A percentile compares a stretch with the other conserved stretches of the same genome.
Conservation (phyloP, 192 early-diverging fungal species). For the Backusella liffmaniae region DNA sequence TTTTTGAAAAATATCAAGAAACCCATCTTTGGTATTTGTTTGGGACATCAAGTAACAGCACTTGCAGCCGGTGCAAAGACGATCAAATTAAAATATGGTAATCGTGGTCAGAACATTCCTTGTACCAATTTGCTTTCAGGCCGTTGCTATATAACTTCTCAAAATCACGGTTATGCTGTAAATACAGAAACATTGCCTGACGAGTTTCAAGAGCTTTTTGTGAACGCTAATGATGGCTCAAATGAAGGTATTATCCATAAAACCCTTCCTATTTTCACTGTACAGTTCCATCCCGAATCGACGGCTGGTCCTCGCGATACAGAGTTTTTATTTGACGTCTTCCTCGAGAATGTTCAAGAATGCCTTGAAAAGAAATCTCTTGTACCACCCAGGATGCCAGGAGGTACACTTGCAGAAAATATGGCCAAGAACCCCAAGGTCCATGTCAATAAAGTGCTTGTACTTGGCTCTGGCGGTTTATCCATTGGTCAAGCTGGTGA, state of each 20-base stretch:
- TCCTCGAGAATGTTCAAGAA: constrained; percentile 75
- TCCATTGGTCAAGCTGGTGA: constrained; percentile 99
- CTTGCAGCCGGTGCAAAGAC: constrained; percentile 92
- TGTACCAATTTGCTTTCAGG: constrained; percentile 95
- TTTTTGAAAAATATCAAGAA: constrained; percentile 69
- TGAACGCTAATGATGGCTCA: constrained; percentile 98
- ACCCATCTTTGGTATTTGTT: constrained; percentile 98
- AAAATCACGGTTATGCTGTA: constrained; percentile 99
- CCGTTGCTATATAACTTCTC: constrained; percentile 97
- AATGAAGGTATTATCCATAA: constrained; percentile 98
- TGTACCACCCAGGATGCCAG: constrained; percentile 72
- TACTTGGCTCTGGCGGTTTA: constrained; percentile 95
- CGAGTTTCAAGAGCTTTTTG: constrained; percentile 86
- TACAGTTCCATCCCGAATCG: constrained; percentile 99
- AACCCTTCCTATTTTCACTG: constrained; percentile 89
- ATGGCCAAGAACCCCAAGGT: constrained; percentile 48
- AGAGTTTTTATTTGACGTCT: constrained; percentile 96
- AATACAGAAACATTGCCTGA: constrained; percentile 72
- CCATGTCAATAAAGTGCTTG: constrained; percentile 86
- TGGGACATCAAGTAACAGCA: constrained; percentile 97
- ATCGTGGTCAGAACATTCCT: constrained; percentile 99
- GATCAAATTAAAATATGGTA: constrained; percentile 97
- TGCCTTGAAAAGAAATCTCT: constrained; percentile 68
- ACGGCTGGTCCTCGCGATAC: constrained; percentile 96
- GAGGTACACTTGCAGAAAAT: constrained; percentile 47